These are phyloP conservation scores for Cladosporium cucumerinum DNA, from an alignment of 2,329 filamentous ascomycete species.

Conservation along the genomic window DNA sequence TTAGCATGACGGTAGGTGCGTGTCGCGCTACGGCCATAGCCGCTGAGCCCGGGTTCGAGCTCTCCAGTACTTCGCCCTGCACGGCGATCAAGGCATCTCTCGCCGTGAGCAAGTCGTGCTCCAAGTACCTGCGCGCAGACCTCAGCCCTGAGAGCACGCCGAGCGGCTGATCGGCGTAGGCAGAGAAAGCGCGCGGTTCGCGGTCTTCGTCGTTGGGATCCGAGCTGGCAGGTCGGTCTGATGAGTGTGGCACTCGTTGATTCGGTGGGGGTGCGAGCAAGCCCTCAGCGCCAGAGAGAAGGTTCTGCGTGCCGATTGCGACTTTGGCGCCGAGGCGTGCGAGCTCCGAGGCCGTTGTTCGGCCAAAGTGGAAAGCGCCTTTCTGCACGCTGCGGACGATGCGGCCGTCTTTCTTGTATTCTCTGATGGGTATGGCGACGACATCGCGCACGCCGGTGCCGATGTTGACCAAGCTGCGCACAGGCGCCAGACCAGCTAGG, in stretches of 20 bases:
- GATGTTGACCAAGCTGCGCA: conserved; percentile 88
- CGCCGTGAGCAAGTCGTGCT: conserved; percentile 81
- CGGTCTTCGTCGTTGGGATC: conserved; percentile 61
- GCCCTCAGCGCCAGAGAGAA: conserved; percentile 82
- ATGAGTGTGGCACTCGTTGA: conserved; percentile 19
- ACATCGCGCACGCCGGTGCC: conserved; percentile 82
- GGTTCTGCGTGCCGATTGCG: conserved; percentile 90
- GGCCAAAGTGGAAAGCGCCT: conserved; percentile 83
- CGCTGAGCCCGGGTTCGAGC: conserved; percentile 73
- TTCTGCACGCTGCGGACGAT: conserved; percentile 89
- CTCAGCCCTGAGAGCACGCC: conserved; percentile 82
- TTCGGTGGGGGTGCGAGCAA: conserved; percentile 56
- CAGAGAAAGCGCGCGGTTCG: conserved; percentile 74
- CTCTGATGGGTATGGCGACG: conserved; percentile 81
- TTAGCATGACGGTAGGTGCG: conserved; percentile 88
- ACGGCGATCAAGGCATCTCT: conserved; percentile 92
- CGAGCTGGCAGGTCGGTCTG: conserved; percentile 8
- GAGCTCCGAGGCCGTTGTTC: conserved; percentile 90
- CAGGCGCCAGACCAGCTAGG: conserved; percentile 80
- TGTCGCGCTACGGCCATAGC: conserved; percentile 73
- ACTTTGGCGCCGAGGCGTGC: conserved; percentile 91
- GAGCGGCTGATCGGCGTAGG: conserved; percentile 91
- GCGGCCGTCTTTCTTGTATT: conserved; percentile 91
- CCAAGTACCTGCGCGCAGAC: conserved; percentile 76
- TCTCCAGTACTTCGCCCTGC: conserved; percentile 86